phyloP scores from a whole-genome alignment of 2,329 filamentous ascomycete species.

The Neofusicoccum parvum region DNA sequence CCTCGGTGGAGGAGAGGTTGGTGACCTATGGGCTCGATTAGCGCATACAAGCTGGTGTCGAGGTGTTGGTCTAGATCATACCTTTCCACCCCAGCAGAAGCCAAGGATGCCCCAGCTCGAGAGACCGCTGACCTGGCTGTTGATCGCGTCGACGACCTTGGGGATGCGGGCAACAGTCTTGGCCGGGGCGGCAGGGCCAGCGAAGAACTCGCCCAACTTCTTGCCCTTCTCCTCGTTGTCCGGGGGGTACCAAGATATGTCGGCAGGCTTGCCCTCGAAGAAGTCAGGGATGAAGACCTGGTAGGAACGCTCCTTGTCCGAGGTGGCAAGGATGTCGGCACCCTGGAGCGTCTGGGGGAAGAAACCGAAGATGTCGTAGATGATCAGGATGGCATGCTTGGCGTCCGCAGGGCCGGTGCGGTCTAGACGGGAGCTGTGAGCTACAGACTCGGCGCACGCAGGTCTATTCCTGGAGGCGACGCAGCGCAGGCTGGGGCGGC shows the following conservation, averaged over 20 bases:
- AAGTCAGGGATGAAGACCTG: conserved; percentile 90
- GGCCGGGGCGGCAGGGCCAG: conserved; percentile 58
- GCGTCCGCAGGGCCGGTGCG: conserved; percentile 59
- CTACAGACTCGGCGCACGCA: not conserved
- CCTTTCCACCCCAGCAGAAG: conserved; percentile 62
- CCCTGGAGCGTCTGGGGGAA: conserved; percentile 65
- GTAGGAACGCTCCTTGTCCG: conserved; percentile 71
- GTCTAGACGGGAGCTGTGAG: conserved; percentile 40
- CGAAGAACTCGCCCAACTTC: conserved; percentile 63
- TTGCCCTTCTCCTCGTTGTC: conserved; percentile 62
- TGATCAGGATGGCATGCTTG: conserved; percentile 58
- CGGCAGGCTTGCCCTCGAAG: conserved; percentile 75
- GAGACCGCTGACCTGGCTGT: conserved; percentile 48
- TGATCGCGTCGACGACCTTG: conserved; percentile 57
- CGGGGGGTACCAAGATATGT: conserved; percentile 63
- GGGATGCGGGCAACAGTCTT: conserved; percentile 59
- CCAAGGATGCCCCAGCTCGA: conserved; percentile 62
- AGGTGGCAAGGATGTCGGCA: conserved; percentile 62
- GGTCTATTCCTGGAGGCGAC: not conserved
- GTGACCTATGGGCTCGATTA: conserved; percentile 49
- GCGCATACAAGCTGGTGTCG: not conserved
- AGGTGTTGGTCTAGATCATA: conserved; percentile 16
- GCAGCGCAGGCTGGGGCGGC: not conserved
- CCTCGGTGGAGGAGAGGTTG: conserved; percentile 53
- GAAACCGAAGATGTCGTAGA: conserved; percentile 67